Evolutionary conservation across 345 rosid species (phyloP), one percentile per base, ranked within the genome.

Genomic region (Boechera divaricarpa): DNA sequence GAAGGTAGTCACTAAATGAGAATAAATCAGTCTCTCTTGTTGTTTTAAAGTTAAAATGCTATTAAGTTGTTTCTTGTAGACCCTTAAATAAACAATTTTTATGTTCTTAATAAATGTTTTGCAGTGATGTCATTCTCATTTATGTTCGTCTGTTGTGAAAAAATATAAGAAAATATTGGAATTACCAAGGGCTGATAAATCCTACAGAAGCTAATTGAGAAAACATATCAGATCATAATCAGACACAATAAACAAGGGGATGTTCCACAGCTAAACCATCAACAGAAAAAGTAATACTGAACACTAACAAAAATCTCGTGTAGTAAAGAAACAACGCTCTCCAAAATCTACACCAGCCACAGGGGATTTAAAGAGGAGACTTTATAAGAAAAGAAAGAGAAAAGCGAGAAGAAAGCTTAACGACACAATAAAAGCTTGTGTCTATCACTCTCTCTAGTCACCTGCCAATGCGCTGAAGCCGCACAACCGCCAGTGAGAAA

Each of bases 261-360:
- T 62, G 58, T 44, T 33, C 29, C 64, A 69, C 49, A 41, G 62
- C 79, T 69, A 44, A 76, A 33, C 62, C 53, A 67, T 53, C 64
- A 70, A 45, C 49, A 54, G 7, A 28, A 47, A 70, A 10, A 26
- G 33, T 13, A 66, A 55, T 24, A 31, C 13, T 52, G 53, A 73
- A 73, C 7, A 16, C 79, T 76, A 41, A 63, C 18, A 36, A 13
- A 47, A 51, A 18, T 6, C 32, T 51, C 62, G 52, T 44, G 65
- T 63, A 47, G 18, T 77, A 65, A 47, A 66, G 65, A 66, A 66
- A 59, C 81, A 66, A 58, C 59, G 73, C 63, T 67, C 77, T 58
- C 64, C 4, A 65, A 47, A 64, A 63, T 48, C 76, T 77, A 70
- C 56, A 77, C 53, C 12, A 75, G 52, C 79, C 64, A 36, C 64